Base-by-base conservation (phyloP, 345 rosid genomes). In the Angophora floribunda region DNA sequence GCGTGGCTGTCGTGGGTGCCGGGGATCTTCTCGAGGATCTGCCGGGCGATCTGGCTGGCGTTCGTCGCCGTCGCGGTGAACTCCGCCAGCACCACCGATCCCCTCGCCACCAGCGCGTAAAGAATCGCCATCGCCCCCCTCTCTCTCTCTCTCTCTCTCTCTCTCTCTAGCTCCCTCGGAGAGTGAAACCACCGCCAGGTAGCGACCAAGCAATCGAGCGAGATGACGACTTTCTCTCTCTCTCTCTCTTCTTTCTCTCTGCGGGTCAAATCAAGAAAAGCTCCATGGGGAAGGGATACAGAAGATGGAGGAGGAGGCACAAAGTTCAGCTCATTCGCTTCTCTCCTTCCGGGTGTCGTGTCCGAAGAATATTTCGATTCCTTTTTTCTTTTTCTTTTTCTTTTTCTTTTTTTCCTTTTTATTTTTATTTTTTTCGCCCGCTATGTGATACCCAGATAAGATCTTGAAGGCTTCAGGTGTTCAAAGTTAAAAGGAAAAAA, bases 41-140 rank as follows among this genome's bases (percentile, higher is more conserved):
- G 97, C 85, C 93, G 89, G 6, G 99, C 97, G 85, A 98, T 93
- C 24, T 95, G 53, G 93, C 95, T 93, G 53, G 99, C 99, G 91
- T 98, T 98, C 22, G 98, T 95, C 44, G 97, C 88, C 63, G 98
- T 91, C 22, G 95, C 94, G 85, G 89, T 90, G 92, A 95, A 95
- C 94, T 98, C 99, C 86, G 98, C 97, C 65, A 98, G 98, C 47
- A 97, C 94, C 90, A 96, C 98, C 91, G 98, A 92, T 51, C 98
- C 99, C 86, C 99, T 93, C 49, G 98, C 99, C 88, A 97, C 98
- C 88, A 97, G 95, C 89, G 97, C 96, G 93, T 92, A 97, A 8
- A 96, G 95, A 51, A 98, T 97, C 93, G 99, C 93, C 99, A 98
- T 98, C 89, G 7, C 55, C 85, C 30, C 30, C 51, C 82, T 9